Conservation (phyloP, 192 early-diverging fungal species). For the Coemansia sp. region DNA sequence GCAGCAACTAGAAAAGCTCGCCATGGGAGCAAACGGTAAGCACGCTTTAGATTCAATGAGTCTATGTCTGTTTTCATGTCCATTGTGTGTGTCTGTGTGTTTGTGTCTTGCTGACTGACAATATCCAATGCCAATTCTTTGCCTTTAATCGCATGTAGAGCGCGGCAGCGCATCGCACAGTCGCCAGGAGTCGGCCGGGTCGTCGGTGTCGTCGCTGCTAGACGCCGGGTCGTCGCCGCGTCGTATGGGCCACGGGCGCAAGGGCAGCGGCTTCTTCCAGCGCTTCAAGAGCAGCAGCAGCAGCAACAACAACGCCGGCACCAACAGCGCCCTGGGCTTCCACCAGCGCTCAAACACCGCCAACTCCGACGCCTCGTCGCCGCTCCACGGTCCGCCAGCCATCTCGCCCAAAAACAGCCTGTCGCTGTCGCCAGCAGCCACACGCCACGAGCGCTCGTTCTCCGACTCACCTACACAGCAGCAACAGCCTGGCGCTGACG, state of each 20-base stretch:
- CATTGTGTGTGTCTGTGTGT: background rate
- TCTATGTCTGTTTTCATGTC: no score
- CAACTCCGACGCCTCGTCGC: no score
- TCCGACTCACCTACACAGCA: slow-evolving; percentile 15
- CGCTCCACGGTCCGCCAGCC: background rate
- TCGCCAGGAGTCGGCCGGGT: slow-evolving; percentile 5
- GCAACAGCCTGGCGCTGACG: background rate
- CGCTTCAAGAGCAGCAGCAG: slow-evolving; percentile 11
- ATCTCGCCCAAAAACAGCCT: slow-evolving; percentile 8
- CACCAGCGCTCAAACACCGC: no score
- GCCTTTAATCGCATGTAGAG: no score
- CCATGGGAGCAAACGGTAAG: slow-evolving; percentile 8
- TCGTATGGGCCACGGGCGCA: slow-evolving; percentile 24
- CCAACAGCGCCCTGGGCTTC: background rate
- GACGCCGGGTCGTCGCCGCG: background rate
- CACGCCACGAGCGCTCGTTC: slow-evolving; percentile 32
- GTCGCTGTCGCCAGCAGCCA: slow-evolving; percentile 11
- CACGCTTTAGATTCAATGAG: background rate
- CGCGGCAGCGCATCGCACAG: slow-evolving; percentile 5
- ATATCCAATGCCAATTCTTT: no score
- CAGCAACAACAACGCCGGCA: background rate
- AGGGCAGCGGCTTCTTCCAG: slow-evolving; percentile 48
- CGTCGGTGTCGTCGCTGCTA: slow-evolving; percentile 5
- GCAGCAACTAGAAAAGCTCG: slow-evolving; percentile 6
- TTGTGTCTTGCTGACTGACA: background rate